phyloP scores from a whole-genome alignment of 108 stramenopile species.

The Aurantiochytrium sp. region DNA sequence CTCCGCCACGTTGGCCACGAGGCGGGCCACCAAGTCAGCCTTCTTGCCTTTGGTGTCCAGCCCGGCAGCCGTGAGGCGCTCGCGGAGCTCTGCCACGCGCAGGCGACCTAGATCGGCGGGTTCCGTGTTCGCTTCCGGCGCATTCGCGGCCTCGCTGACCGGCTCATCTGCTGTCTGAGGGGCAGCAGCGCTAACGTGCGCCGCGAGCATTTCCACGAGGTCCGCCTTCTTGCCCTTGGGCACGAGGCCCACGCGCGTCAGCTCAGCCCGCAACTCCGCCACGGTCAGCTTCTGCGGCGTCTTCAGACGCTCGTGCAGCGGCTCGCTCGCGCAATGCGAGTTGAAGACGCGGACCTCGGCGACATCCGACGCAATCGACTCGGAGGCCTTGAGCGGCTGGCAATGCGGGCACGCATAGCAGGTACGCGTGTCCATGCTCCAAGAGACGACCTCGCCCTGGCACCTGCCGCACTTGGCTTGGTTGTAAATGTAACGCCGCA shows the following conservation, averaged over 20 bases:
- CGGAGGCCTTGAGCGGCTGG: slow-evolving; percentile 50
- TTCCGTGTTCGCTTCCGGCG: background rate
- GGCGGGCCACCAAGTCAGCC: slow-evolving; percentile 19
- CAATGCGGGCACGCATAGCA: slow-evolving; percentile 67
- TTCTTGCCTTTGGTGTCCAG: background rate
- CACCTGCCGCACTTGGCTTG: slow-evolving; percentile 58
- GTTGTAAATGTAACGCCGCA: slow-evolving; percentile 69
- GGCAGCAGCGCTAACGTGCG: background rate
- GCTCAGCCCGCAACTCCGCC: slow-evolving; percentile 54
- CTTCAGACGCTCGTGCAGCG: slow-evolving; percentile 28
- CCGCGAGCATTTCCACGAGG: slow-evolving; percentile 44
- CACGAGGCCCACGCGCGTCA: background rate
- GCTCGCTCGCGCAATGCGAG: slow-evolving; percentile 62
- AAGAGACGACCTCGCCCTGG: slow-evolving; percentile 45
- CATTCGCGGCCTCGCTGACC: background rate
- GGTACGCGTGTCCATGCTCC: slow-evolving; percentile 61
- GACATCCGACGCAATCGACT: slow-evolving; percentile 19
- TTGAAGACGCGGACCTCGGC: slow-evolving; percentile 44
- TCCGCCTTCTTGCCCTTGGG: slow-evolving; percentile 42
- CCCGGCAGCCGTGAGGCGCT: background rate
- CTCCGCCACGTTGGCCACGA: background rate
- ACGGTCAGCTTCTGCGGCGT: slow-evolving; percentile 58
- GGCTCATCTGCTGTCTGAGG: slow-evolving; percentile 37
- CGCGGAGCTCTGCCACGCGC: background rate
- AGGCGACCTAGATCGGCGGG: background rate